Evolutionary conservation across 176 grass and related monocot species (phyloP).

Genomic region (Eleusine indica): DNA sequence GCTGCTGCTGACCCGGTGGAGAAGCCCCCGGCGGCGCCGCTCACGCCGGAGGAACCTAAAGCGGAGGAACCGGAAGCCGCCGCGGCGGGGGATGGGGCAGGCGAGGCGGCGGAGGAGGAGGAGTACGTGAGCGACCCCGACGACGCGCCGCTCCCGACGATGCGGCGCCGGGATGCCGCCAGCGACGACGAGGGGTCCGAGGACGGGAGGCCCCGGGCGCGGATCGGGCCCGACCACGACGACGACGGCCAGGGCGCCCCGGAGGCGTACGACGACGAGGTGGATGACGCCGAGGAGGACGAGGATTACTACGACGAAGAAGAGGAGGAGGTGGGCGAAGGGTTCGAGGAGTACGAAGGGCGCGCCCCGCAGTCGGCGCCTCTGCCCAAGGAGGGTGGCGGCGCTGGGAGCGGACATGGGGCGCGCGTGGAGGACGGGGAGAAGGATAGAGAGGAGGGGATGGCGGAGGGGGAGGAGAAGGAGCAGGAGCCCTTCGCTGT

Average conservation of each 20-base stretch:
- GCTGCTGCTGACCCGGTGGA: not conserved
- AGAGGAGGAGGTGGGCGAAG: conserved; percentile 46
- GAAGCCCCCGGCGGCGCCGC: conserved; percentile 25
- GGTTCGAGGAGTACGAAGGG: conserved; percentile 43
- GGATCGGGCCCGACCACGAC: conserved; percentile 67
- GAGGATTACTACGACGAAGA: conserved; percentile 52
- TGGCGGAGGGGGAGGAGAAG: conserved; percentile 56
- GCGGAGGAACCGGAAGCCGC: conserved; percentile 37
- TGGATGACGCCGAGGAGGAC: conserved; percentile 50
- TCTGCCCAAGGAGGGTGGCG: conserved; percentile 27
- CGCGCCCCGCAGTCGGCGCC: not conserved
- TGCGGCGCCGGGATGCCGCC: conserved; percentile 86
- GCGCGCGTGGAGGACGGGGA: conserved; percentile 36
- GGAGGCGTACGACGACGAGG: conserved; percentile 70
- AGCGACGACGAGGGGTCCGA: conserved; percentile 90
- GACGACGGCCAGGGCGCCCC: conserved; percentile 77
- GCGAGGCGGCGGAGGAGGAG: conserved; percentile 16
- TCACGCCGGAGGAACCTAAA: conserved; percentile 41
- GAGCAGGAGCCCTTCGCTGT: conserved; percentile 92
- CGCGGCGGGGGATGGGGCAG: conserved; percentile 37
- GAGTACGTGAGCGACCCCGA: conserved; percentile 96
- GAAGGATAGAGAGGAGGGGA: conserved; percentile 36
- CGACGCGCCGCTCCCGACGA: conserved; percentile 64
- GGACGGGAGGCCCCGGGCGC: conserved; percentile 46
- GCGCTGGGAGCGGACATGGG: not conserved